Percentiles rank a stretch among this genome's conserved stretches.
Conservation (phyloP, 2,329 filamentous ascomycete genomes). For the Rasamsonia emersonii region DNA sequence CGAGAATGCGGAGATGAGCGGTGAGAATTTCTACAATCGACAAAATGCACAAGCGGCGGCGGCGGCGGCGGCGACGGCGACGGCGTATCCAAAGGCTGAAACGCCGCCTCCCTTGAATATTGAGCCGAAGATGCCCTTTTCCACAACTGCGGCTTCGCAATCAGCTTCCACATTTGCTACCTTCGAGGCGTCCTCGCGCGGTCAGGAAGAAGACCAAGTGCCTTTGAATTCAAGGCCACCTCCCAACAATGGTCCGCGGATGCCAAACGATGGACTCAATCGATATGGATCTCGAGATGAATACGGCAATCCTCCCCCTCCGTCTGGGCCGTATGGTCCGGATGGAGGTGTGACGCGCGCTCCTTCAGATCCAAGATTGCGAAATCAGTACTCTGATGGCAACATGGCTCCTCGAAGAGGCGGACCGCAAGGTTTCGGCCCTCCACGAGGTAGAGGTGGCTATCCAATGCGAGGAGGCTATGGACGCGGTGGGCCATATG, state of each 20-base stretch:
- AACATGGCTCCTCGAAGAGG: slow-evolving; percentile 36
- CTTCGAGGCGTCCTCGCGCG: slow-evolving; percentile 27
- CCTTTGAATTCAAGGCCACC: too few species aligned
- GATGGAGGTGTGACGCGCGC: slow-evolving; percentile 28
- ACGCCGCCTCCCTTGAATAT: slow-evolving; percentile 44
- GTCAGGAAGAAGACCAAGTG: too few species aligned
- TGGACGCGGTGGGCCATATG: slow-evolving; percentile 15
- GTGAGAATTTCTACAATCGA: slow-evolving; percentile 78
- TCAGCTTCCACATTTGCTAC: slow-evolving; percentile 42
- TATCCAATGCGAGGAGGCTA: slow-evolving; percentile 40
- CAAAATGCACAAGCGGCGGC: slow-evolving; percentile 31
- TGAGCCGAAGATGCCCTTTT: slow-evolving; percentile 51
- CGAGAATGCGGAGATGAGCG: slow-evolving; percentile 95
- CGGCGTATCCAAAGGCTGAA: slow-evolving; percentile 33
- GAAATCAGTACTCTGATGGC: slow-evolving; percentile 40
- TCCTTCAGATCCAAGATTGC: slow-evolving; percentile 35
- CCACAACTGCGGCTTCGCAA: slow-evolving; percentile 46
- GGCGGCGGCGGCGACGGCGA: slow-evolving; percentile 11
- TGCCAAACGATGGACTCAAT: slow-evolving; percentile 19
- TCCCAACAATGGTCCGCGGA: slow-evolving; percentile 32
- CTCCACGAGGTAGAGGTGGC: slow-evolving; percentile 48
- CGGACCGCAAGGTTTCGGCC: slow-evolving; percentile 35
- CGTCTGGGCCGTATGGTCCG: slow-evolving; percentile 20
- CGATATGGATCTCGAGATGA: slow-evolving; percentile 25
- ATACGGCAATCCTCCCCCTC: slow-evolving; percentile 31